Base-by-base conservation (phyloP, 192 early-diverging fungal genomes). In the Fimicolochytrium jonesii region DNA sequence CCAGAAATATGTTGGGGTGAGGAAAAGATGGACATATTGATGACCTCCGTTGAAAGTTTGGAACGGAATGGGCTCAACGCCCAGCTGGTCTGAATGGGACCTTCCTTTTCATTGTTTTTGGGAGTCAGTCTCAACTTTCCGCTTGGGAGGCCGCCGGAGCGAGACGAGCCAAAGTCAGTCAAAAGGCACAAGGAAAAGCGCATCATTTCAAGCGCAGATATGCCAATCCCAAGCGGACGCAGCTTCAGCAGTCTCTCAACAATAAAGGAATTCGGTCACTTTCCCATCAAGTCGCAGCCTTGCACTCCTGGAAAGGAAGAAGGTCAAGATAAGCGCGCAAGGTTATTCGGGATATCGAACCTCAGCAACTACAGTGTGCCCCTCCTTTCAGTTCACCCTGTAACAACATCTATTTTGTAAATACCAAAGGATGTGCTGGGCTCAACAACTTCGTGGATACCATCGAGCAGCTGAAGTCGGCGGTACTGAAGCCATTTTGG, bases 301-400 rank as follows among this genome's bases (percentile, higher is more conserved):
- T 23, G 15, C 4, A 17, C 15, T 44, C 23, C 15, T 44, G 18
- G 43, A 6, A 44, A 23, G 43, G 43, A 44, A 15, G 43, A 44
- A 3, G 23, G 43, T 44, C 13, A 44, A 3, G 23, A 44, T 44
- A 17, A 22, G 43, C 43, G 43, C 43, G n/a, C 43, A 44, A 44
- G 43, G 43, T 23, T 23, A 44, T 23, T 44, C 43, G n/a, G 43
- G 43, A 44, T 44, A 44, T 44, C 43, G 43, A 44, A 44, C 43
- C 18, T 22, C 43, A 44, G 43, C 3, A 44, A 44, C 43, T 22
- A 44, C 43, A 22, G 18, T 22, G 43, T 44, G 43, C 43, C 43
- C 43, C n/a, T 44, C 43, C 43, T 23, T 44, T 44, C 43, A 44
- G 43, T 44, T 44, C 43, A 44, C 43, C 4, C 23, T 44, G n/a